Conservation (phyloP, 2,329 filamentous ascomycete species). For the Pseudocercospora ulei region DNA sequence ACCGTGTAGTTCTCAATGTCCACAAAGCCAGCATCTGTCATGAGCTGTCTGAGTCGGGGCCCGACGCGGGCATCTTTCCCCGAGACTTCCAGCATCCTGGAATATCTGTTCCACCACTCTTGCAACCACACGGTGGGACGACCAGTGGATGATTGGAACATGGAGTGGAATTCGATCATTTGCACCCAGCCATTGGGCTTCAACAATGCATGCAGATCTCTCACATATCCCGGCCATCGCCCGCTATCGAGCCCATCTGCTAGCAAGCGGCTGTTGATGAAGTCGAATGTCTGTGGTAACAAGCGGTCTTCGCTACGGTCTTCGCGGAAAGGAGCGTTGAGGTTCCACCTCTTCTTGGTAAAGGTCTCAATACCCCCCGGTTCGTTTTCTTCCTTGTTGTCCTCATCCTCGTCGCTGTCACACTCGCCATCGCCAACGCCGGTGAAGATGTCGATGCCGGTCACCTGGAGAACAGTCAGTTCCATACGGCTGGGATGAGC, state of each 20-base stretch:
- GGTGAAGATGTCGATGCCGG: slow-evolving; percentile 32
- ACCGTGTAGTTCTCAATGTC: slow-evolving; percentile 10
- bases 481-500: no score
- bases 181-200: slow-evolving; percentile 76
- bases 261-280: slow-evolving; percentile 70
- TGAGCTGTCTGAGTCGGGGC: slow-evolving; percentile 14
- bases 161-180: slow-evolving; percentile 78
- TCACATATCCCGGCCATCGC: slow-evolving; percentile 66
- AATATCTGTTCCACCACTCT: slow-evolving; percentile 27
- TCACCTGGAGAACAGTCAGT: slow-evolving; percentile 23
- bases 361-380: slow-evolving; percentile 25
- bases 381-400: slow-evolving; percentile 23
- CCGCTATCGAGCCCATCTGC: slow-evolving; percentile 59
- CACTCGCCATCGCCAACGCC: slow-evolving; percentile 23
- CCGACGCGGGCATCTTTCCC: slow-evolving; percentile 25
- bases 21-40: slow-evolving; percentile 22
- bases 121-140: slow-evolving; percentile 15
- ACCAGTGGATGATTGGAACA: slow-evolving; percentile 65
- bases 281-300: slow-evolving; percentile 55
- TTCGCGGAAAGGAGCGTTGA: slow-evolving; percentile 30
- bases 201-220: slow-evolving; percentile 62
- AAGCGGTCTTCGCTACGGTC: slow-evolving; percentile 21
- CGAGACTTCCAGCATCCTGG: slow-evolving; percentile 15
- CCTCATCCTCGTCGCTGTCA: slow-evolving; percentile 22
- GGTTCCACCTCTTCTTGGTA: slow-evolving; percentile 30